Evolutionary conservation across 2,329 filamentous ascomycete genomes (phyloP).

Genomic region (Xylaria sp.): DNA sequence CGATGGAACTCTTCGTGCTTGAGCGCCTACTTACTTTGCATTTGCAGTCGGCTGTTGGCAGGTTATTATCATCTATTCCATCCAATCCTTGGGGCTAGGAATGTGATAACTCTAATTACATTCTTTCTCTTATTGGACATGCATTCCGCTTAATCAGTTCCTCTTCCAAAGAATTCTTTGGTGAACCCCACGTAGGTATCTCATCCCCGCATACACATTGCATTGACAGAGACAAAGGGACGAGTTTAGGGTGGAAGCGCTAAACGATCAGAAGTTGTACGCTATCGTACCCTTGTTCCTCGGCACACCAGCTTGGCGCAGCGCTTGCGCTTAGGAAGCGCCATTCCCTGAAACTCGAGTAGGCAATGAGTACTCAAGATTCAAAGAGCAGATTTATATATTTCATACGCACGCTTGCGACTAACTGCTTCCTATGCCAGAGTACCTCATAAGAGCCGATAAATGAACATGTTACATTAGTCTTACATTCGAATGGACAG

Average conservation of each 20-base stretch:
- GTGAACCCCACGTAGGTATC: no score
- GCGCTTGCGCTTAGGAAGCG: background rate
- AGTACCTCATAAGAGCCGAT: no score
- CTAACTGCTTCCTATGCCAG: no score
- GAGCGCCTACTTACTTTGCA: conserved; percentile 6
- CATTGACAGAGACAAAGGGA: no score
- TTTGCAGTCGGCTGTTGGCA: background rate
- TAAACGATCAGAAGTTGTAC: background rate
- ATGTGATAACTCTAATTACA: background rate
- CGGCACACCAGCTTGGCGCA: background rate
- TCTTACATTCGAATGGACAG: no score
- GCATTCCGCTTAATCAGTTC: background rate
- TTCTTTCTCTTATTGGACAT: background rate
- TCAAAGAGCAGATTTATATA: no score
- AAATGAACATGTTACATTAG: no score
- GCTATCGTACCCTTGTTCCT: background rate
- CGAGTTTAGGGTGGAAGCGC: background rate
- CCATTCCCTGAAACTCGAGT: no score
- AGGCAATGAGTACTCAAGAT: background rate
- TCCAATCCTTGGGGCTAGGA: background rate
- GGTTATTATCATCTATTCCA: background rate
- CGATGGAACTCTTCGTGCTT: conserved; percentile 6
- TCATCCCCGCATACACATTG: no score
- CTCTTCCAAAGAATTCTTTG: background rate
- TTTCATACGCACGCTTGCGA: no score